Conservation (phyloP, 345 rosid genomes). For the Eutrema heterophyllum region DNA sequence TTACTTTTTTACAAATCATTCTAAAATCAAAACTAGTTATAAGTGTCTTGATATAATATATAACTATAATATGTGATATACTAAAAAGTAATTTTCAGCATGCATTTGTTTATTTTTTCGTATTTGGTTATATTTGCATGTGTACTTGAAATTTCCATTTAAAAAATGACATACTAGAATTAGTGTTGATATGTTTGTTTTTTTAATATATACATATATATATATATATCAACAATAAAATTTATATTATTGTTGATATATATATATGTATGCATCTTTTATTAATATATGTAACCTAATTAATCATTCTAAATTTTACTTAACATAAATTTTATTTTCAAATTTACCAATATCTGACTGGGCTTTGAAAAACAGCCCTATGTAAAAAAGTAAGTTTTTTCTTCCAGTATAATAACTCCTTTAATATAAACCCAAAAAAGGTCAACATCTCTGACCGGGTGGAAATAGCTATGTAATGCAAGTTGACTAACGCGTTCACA, state of each 20-base stretch:
- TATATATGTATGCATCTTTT: not conserved
- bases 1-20: not conserved
- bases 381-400: not conserved
- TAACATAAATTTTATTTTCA: not conserved
- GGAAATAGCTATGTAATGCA: not conserved
- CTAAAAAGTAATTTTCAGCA: not conserved
- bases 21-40: not conserved
- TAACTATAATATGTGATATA: not conserved
- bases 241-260: too few species aligned
- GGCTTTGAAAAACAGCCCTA: not conserved
- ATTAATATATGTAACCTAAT: not conserved
- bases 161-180: not conserved
- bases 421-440: not conserved
- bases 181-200: not conserved
- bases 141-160: not conserved
- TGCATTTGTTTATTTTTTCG: not conserved
- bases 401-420: not conserved
- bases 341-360: not conserved
- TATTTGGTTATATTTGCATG: not conserved
- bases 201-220: too few species aligned
- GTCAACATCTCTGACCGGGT: not conserved
- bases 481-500: constrained; percentile 14
- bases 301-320: not conserved
- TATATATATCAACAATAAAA: too few species aligned
- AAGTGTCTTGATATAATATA: not conserved